Evolutionary conservation across 306 rosid genomes (phyloP), one percentile per base, ranked within the genome.

Genomic region (Gastrolobium villosum): DNA sequence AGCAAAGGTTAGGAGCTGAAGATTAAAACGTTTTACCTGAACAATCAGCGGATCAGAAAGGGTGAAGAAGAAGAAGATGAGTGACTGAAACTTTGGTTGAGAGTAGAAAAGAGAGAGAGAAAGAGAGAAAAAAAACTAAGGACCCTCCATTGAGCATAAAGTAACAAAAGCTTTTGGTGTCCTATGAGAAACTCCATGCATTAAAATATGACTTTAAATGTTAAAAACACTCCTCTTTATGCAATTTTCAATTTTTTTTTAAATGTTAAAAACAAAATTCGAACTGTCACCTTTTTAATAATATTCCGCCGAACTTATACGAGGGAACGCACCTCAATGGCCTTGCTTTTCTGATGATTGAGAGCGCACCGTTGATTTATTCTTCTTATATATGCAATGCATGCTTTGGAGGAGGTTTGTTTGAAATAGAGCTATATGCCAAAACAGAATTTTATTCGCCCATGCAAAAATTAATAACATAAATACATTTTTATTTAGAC

Each of bases 101-200:
- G 73, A 55, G 79, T 61, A n/a, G 70, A 56, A 48, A 10, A 20
- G 41, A 65, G 34, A 48, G 67, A 48, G 70, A 36, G 63, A 72
- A 68, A 59, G 67, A 68, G 75, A 65, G 48, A 69, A 73, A 75
- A 55, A 40, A 34, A 56, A 44, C 88, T 81, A 83, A 81, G 96
- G 93, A 84, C 86, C 92, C 89, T 87, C 97, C 90, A 87, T 87
- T 84, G 61, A 75, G 85, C 90, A 87, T 87, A 86, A 87, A 76
- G 89, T 66, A 78, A 87, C 85, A 81, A 77, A 79, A 79, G 90
- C 88, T 87, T 68, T 83, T 76, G 89, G 65, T 57, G 93, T 84
- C 88, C 57, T 82, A 76, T 87, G 90, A 63, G 93, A 86, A 87
- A 76, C 89, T 81, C 88, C 77, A 79, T 71, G 89, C 84, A 83